Base-by-base conservation (phyloP, 2,329 filamentous ascomycete species). In the Aspergillus latus region DNA sequence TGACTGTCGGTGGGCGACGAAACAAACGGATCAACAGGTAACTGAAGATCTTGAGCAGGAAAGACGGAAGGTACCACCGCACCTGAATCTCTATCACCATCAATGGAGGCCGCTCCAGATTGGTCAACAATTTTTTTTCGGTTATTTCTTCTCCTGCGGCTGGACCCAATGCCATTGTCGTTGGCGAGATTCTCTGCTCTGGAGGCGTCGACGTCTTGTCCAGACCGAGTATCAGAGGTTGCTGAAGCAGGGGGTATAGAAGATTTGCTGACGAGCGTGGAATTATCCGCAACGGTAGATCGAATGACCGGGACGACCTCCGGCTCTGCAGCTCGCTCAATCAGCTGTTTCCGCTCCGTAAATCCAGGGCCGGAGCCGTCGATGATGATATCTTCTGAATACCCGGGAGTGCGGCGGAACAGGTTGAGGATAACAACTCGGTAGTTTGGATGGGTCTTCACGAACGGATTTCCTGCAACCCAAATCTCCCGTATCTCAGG, bases 341-440 rank as follows among this genome's bases (percentile, higher is more conserved):
- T 83, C 43, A 99, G 81, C 62, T 89, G 88, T 66, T 91, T 91
- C 69, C 86, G 87, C 77, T 99, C 94, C 13, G 86, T 84, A 68
- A 91, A 95, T n/a, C 84, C 88, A 1, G 94, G 93, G 0, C 88
- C 88, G 34, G 85, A 84, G 2, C 88, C 87, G 71, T 99, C 93
- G 64, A 99, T 93, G 45, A 91, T 80, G 58, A 97, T 86, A 68
- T 99, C 94, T 62, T 96, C 90, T 0, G 87, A 88, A 68, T 94
- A 96, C 4, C 94, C 94, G 9, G 93, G 90, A 0, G 90, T 92
- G 57, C 85, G 87, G 61, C 94, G 86, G 80, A 99, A 99, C 2
- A 97, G 81, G 67, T 97, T 99, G 84, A 99, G 97, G 60, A 97
- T 95, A 16, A 87, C 89, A 62, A 96, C 82, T 49, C 94, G 86